A percentile compares a stretch with the other conserved stretches of the same genome.
Conservation (phyloP, 768 basidiomycete species). For the Botryobasidium botryosum region DNA sequence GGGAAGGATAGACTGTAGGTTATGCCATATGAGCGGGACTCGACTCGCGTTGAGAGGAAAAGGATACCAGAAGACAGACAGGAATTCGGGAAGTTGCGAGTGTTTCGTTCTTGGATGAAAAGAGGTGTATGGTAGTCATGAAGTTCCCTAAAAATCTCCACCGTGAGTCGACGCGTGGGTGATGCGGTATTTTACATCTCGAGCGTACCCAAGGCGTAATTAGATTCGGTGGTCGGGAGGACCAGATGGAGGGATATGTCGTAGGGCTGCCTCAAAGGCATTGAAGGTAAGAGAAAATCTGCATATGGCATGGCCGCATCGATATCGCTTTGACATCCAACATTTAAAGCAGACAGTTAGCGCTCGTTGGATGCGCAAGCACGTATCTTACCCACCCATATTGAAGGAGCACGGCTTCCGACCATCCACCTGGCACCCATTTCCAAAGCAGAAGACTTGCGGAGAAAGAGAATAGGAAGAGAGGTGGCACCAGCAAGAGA, state of each 20-base stretch:
- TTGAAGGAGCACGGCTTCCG: conserved; percentile 49
- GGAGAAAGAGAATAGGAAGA: conserved; percentile 40
- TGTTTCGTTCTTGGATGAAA: conserved; percentile 44
- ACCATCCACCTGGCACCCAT: conserved; percentile 53
- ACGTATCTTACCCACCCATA: conserved; percentile 64
- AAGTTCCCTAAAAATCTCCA: conserved; percentile 53
- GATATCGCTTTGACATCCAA: too few relatives aligned
- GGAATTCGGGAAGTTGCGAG: conserved; percentile 43
- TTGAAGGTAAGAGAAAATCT: not conserved
- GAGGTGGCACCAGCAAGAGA: conserved; percentile 31
- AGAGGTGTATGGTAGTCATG: conserved; percentile 52
- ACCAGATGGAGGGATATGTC: conserved; percentile 49
- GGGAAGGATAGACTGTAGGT: conserved; percentile 35
- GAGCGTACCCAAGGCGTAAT: conserved; percentile 38
- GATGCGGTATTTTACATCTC: not conserved
- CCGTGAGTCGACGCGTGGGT: too few relatives aligned
- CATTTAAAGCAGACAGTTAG: too few relatives aligned
- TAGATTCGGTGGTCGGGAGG: conserved; percentile 48
- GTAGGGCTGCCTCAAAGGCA: conserved; percentile 37
- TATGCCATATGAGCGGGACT: not conserved
- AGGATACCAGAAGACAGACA: conserved; percentile 27
- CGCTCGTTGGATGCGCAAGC: too few relatives aligned
- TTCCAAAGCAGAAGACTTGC: conserved; percentile 66
- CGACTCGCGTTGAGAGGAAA: not conserved
- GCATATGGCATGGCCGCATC: too few relatives aligned